Base-by-base conservation (phyloP, 176 grass and related monocot genomes). In the Triticum turgidum region DNA sequence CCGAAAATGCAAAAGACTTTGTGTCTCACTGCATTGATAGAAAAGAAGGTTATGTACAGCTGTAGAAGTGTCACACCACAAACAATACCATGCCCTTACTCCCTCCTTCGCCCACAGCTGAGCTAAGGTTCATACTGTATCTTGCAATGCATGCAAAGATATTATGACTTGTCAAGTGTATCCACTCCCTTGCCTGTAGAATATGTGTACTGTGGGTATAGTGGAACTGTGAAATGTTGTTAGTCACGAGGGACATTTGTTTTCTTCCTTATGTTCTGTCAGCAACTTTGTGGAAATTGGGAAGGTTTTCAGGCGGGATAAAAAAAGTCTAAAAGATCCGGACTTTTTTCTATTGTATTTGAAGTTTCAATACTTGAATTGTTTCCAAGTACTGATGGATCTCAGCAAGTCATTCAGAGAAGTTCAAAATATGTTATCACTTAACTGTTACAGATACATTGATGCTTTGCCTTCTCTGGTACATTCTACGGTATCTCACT, bases 381-480 rank as follows among this genome's bases (percentile, higher is more conserved):
- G 9, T 56, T 76, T 25, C n/a, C 15, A 84, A 73, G 52, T 74
- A 65, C 78, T 41, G 30, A 32, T 78, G 71, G 1, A 49, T 84
- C 76, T 79, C 44, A 79, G 65, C 38, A n/a, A 81, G 33, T 25
- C 29, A 71, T 29, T 30, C 3, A 12, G 66, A 20, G 56, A 27
- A 32, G 38, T 81, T 81, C 21, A 5, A 76, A 77, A 44, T 35
- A 88, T 73, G 86, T 82, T 67, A 72, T 66, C 45, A 45, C 89
- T 80, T 94, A 73, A 94, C 77, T 80, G 35, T 76, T 41, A 37
- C 73, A 91, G 89, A 94, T 86, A 89, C 78, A 42, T 61, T 94
- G 84, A 85, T 89, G 67, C 61, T 94, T 75, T 77, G 85, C 74
- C 82, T 94, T 42, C 66, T 91, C 32, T 94, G 87, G 92, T 94